Conservation (phyloP, 1,284 basidiomycete species). For the Acaromyces ingoldii region DNA sequence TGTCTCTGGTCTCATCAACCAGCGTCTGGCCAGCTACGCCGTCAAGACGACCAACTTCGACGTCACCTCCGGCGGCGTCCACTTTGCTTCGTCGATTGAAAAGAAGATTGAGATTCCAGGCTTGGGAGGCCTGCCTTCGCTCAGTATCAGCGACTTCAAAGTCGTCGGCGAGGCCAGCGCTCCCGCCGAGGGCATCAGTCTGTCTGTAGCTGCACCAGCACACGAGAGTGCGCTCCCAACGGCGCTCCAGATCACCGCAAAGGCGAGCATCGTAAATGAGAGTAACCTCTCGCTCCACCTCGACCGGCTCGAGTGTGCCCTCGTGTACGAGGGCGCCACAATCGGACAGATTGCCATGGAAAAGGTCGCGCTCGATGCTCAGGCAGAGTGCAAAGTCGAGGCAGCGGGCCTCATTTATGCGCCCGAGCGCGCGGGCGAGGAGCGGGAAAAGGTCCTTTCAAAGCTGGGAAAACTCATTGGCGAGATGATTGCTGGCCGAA, state of each 20-base stretch:
- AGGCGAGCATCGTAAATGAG: conserved; percentile 15
- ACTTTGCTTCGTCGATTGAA: conserved; percentile 22
- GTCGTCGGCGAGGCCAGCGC: conserved; percentile 29
- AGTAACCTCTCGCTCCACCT: conserved; percentile 10
- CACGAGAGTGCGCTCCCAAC: neutral
- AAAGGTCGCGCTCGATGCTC: neutral
- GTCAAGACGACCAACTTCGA: conserved; percentile 20
- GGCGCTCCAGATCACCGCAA: conserved; percentile 16
- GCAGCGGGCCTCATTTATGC: conserved; percentile 8
- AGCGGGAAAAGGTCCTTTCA: neutral
- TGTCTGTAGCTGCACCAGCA: conserved; percentile 2
- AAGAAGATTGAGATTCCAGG: conserved; percentile 29
- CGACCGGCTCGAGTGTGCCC: conserved; percentile 1
- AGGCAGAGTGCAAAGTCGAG: neutral
- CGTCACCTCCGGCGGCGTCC: conserved; percentile 28
- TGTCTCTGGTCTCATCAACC: conserved; percentile 22
- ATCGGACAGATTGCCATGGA: conserved; percentile 8
- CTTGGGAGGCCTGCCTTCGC: conserved; percentile 24
- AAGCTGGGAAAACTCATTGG: conserved; percentile 10
- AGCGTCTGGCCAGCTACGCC: conserved; percentile 12
- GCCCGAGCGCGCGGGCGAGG: neutral
- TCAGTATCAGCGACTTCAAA: conserved; percentile 22
- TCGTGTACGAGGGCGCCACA: neutral
- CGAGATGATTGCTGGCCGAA: conserved; percentile 9
- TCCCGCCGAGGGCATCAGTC: conserved; percentile 3